Evolutionary conservation across 192 early-diverging fungal species (phyloP).

Genomic region (Linnemannia hyalina): DNA sequence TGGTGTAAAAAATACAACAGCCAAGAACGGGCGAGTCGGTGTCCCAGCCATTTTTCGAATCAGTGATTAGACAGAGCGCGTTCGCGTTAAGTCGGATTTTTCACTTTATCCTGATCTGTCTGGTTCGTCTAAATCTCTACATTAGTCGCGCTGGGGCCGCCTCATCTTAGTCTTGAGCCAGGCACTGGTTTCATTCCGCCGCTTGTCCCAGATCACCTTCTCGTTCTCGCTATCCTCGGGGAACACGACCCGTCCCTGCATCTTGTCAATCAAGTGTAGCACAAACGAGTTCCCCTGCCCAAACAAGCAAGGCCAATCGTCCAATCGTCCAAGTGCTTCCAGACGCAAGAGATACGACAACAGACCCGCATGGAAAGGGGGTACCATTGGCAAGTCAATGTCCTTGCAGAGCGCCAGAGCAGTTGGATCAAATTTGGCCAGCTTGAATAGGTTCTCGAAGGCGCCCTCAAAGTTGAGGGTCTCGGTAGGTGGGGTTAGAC

Average conservation of each 20-base stretch:
- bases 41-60: too few relatives aligned
- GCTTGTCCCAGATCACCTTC: constrained; percentile 35
- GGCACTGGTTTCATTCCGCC: constrained; percentile 16
- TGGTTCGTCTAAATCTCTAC: background rate
- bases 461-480: constrained; percentile 26
- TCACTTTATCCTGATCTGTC: too few relatives aligned
- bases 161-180: constrained; percentile 16
- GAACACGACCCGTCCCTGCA: constrained; percentile 6
- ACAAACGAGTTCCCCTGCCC: constrained; percentile 38
- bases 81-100: too few relatives aligned
- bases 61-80: too few relatives aligned
- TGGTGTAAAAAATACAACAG: too few relatives aligned
- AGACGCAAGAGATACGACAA: constrained; percentile 38
- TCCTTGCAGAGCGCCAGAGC: constrained; percentile 28
- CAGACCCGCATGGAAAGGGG: constrained; percentile 27
- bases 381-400: constrained; percentile 16
- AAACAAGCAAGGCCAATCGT: constrained; percentile 48
- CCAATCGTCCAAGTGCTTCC: constrained; percentile 19
- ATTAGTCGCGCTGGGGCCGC: background rate
- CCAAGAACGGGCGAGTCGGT: too few relatives aligned
- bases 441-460: constrained; percentile 20
- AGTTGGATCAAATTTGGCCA: constrained; percentile 1
- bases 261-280: constrained; percentile 34
- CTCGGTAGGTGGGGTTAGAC: constrained; percentile 5
- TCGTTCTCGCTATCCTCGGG: constrained; percentile 23